Percentiles rank a stretch among this genome's conserved stretches.
These are phyloP conservation scores for Cladosporium sp. DNA, from an alignment of 2,329 filamentous ascomycete species.

Conservation along the genomic window DNA sequence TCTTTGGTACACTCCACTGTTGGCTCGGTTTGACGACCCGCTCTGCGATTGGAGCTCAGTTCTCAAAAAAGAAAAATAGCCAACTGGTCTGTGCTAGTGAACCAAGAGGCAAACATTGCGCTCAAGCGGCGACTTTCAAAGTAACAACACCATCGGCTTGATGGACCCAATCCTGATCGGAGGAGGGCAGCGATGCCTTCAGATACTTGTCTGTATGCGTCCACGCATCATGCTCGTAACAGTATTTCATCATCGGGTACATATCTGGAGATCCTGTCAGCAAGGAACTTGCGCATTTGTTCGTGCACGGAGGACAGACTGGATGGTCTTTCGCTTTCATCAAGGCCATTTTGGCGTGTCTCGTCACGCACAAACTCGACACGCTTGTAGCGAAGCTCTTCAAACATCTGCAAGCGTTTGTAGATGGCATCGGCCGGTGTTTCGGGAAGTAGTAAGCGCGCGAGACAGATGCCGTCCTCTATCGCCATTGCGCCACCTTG, in stretches of 20 bases:
- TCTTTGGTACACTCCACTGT: neutral
- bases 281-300: neutral
- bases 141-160: neutral
- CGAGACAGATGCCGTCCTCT: conserved; percentile 6
- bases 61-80: neutral
- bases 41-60: neutral
- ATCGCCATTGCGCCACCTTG: conserved; percentile 16
- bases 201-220: neutral
- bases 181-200: neutral
- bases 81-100: neutral
- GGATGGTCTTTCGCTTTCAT: neutral
- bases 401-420: neutral
- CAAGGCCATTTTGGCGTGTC: neutral
- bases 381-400: conserved; percentile 1
- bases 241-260: conserved; percentile 2
- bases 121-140: neutral
- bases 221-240: conserved; percentile 8
- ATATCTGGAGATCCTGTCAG: neutral
- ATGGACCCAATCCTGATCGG: neutral
- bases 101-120: neutral
- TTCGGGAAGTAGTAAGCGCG: neutral
- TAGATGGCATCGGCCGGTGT: neutral
- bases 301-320: neutral
- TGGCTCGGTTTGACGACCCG: neutral
- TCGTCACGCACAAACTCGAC: neutral